Evolutionary conservation across 371 early-diverging fungal genomes (phyloP).

Genomic region (Mortierella sp.): DNA sequence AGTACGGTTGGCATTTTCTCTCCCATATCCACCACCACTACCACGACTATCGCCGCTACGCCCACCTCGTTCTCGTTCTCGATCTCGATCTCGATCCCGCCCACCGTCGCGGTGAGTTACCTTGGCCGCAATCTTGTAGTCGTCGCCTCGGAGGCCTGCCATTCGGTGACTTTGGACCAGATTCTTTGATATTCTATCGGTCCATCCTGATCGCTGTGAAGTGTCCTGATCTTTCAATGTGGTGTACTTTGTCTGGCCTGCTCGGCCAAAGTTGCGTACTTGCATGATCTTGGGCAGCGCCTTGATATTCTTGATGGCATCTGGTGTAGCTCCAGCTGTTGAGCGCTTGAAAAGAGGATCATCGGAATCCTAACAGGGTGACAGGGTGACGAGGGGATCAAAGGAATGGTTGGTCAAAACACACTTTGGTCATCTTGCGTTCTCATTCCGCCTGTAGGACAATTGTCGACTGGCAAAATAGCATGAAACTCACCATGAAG

Average conservation of each 20-base stretch:
- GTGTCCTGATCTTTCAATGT: constrained; percentile 90
- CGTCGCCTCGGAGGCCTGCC: constrained; percentile 45
- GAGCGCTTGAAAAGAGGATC: constrained; percentile 75
- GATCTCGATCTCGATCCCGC: too few relatives aligned
- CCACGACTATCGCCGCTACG: constrained; percentile 9
- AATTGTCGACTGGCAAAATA: background rate
- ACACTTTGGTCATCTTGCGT: background rate
- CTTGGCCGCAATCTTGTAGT: constrained; percentile 29
- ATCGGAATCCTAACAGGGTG: constrained; percentile 58
- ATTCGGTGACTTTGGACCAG: constrained; percentile 23
- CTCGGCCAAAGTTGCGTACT: constrained; percentile 89
- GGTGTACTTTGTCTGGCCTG: constrained; percentile 90
- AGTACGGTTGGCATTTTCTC: constrained; percentile 24
- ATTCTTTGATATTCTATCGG: constrained; percentile 33
- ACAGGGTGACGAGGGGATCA: background rate
- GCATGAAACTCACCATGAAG: constrained; percentile 64
- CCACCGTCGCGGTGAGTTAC: constrained; percentile 13
- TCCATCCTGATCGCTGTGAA: constrained; percentile 53
- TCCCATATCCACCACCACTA: background rate
- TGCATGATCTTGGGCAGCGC: constrained; percentile 88
- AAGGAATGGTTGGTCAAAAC: background rate
- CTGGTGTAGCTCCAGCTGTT: constrained; percentile 79
- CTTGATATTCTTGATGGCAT: constrained; percentile 73
- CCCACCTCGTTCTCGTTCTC: constrained; percentile 9
- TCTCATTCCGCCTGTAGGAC: too few relatives aligned